A percentile compares a stretch with the other conserved stretches of the same genome.
Evolutionary conservation across 148 eudicot species (phyloP).

Genomic region (Rheum nobile): DNA sequence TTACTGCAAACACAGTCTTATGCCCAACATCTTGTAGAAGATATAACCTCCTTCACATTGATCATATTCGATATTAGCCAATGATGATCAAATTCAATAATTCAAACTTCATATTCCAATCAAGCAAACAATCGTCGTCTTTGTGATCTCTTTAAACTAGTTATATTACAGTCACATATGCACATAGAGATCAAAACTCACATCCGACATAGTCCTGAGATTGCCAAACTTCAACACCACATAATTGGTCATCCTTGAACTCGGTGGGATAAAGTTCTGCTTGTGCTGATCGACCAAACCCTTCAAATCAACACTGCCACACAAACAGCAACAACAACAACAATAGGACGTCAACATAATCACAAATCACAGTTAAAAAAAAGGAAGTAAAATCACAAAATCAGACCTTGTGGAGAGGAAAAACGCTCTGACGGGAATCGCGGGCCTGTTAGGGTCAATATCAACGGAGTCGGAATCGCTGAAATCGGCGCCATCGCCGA

Average conservation of each 20-base stretch:
- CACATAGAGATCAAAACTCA: conserved; percentile 19
- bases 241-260: conserved; percentile 88
- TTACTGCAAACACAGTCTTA: neutral
- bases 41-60: neutral
- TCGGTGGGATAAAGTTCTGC: conserved; percentile 55
- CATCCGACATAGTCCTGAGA: conserved; percentile 41
- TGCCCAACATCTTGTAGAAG: neutral
- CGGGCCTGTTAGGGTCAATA: conserved; percentile 17
- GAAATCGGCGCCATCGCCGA: conserved; percentile 15
- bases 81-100: neutral
- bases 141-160: neutral
- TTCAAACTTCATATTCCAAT: neutral
- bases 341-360: neutral
- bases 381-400: neutral
- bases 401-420: conserved; percentile 84
- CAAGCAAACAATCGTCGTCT: neutral
- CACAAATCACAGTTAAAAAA: neutral
- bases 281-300: conserved; percentile 67
- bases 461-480: conserved; percentile 11
- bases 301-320: conserved; percentile 83
- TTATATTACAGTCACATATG: neutral
- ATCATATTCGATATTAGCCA: neutral
- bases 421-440: conserved; percentile 79
- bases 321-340: neutral
- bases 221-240: conserved; percentile 66